Base-by-base conservation (phyloP, 805 yeast species). In the Wickerhamiella musiphila region DNA sequence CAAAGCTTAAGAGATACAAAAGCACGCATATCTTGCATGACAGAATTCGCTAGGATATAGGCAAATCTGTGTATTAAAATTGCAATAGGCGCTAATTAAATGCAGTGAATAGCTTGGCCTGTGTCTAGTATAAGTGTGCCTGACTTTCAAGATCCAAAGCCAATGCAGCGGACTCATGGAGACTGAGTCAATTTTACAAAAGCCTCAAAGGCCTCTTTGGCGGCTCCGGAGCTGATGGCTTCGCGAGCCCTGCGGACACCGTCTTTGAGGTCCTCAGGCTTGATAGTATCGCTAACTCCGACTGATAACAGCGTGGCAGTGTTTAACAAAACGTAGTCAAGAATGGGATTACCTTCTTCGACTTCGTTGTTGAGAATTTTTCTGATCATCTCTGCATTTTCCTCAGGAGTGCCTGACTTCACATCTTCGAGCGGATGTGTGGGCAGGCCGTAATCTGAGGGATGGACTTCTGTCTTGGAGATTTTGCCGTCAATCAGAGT, bases 291-390 rank as follows among this genome's bases (percentile, higher is more conserved):
- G 2, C 82, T 73, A 6, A 60, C 49, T 2, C 92, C 93, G 16
- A 83, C 70, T 19, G 77, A 79, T 1, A 86, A 84, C 35, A 90
- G 58, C 0, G 94, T 94, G 3, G 84, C 84, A 14, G 92, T 65
- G 53, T 90, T 90, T 65, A 90, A 55, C 35, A 86, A 53, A n/a
- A 90, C 90, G 56, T 84, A 90, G 55, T 90, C 94, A 32, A 74
- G 71, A 11, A 84, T 56, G 3, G 96, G 79, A 32, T 60, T 47
- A 32, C 60, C 42, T 20, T 49, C 49, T 2, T 53, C 54, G 18
- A 55, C 50, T 39, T 64, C 52, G 26, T 58, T 53, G 36, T 70
- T 60, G 17, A 68, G 63, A 4, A 61, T 57, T 28, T 58, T 47
- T 37, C 67, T 66, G 31, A 83, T 64, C 1, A 64, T 42, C 2